phyloP scores from a whole-genome alignment of 805 yeast genomes.

The Candida glaebosa region DNA sequence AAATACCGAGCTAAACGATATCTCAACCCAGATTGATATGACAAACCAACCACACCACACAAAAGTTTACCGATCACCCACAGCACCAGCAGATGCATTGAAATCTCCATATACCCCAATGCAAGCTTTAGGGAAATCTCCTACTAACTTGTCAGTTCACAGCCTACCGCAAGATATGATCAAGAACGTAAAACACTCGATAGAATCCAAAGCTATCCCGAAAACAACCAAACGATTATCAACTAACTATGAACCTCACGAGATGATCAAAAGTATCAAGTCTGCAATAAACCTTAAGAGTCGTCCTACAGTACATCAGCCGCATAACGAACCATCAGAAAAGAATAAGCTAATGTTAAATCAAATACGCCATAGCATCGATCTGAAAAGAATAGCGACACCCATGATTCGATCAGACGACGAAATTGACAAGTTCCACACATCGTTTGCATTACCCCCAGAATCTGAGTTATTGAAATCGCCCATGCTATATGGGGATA shows the following conservation, averaged over 20 bases:
- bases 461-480: slow-evolving; percentile 2
- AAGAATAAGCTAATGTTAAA: slow-evolving; percentile 21
- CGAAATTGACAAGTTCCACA: neutral
- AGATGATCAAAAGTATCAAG: slow-evolving; percentile 29
- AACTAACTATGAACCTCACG: slow-evolving; percentile 21
- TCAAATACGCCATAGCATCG: slow-evolving; percentile 35
- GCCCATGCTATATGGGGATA: neutral
- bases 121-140: neutral
- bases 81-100: neutral
- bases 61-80: neutral
- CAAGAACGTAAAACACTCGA: slow-evolving; percentile 20
- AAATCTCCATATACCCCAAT: slow-evolving; percentile 1
- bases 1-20: neutral
- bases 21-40: neutral
- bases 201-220: slow-evolving; percentile 17
- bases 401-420: neutral
- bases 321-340: slow-evolving; percentile 16
- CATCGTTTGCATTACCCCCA: neutral
- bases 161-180: slow-evolving; percentile 22
- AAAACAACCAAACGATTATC: slow-evolving; percentile 11
- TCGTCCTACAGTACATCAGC: slow-evolving; percentile 8
- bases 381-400: slow-evolving; percentile 27
- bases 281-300: slow-evolving; percentile 28
- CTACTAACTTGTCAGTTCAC: slow-evolving; percentile 1
- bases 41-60: neutral